Evolutionary conservation across 2,329 filamentous ascomycete genomes (phyloP), one percentile per base, ranked within the genome.

Genomic region (Cladophialophora exuberans): DNA sequence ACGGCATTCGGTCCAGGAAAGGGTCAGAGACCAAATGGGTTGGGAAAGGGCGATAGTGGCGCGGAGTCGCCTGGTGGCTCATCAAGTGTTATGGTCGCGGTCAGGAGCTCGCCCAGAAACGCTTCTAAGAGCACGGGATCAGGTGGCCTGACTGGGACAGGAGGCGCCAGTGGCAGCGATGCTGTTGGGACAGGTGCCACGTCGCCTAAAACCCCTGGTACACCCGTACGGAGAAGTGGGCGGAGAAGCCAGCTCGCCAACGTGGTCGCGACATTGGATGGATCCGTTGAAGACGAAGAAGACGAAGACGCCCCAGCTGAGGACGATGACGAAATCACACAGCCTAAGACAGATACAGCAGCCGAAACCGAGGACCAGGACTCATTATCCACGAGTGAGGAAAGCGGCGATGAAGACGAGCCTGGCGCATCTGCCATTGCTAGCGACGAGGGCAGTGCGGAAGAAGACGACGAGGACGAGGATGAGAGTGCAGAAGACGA

Each of bases 71-170:
- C n/a, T n/a, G n/a, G n/a, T n/a, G n/a, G n/a, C n/a, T n/a, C n/a
- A n/a, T n/a, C n/a, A n/a, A n/a, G n/a, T n/a, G 35, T 38, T 6
- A 50, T 50, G 9, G 51, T 59, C 13, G 51, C 62, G 2, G 58
- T 64, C 25, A 59, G 62, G 23, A 62, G 60, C 39, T 61, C 58
- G 2, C 62, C 62, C 10, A 48, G 62, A 15, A 57, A 64, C 35
- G 54, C 58, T 30, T 41, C 43, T 13, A 33, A 47, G 4, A 56
- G 25, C 33, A 38, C 25, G 3, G 6, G 17, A 3, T 15, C 15
- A 2, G 33, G 31, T 18, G 23, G 3, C 22, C 4, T 17, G 17
- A n/a, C 23, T 23, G 39, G 7, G 6, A 26, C 30, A 15, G 11
- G 17, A n/a, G 28, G 52, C 30, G 42, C 56, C 23, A 56, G 57